A percentile compares a stretch with the other conserved stretches of the same genome.
Conservation (phyloP, 306 rosid genomes). For the Trichosanthes cucumerina region DNA sequence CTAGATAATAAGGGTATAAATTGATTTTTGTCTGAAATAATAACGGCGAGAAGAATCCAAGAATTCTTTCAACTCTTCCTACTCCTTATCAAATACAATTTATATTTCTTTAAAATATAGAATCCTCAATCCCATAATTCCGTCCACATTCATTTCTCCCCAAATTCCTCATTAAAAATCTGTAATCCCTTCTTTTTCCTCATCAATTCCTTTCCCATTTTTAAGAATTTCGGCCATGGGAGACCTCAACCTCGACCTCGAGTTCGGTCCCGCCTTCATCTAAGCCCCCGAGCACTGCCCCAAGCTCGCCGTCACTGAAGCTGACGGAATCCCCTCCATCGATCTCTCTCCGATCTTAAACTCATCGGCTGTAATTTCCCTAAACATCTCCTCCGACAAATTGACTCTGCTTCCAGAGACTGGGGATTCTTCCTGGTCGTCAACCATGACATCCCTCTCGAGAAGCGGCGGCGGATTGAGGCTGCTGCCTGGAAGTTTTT, state of each 20-base stretch:
- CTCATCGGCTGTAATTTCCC: neutral
- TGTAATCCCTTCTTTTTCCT: neutral
- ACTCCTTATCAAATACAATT: too few relatives aligned
- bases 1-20: too few relatives aligned
- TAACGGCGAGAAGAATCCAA: too few relatives aligned
- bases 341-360: constrained; percentile 17
- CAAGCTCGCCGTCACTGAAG: constrained; percentile 21
- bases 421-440: constrained; percentile 77
- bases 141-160: too few relatives aligned
- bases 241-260: constrained; percentile 22
- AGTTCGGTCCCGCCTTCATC: constrained; percentile 31
- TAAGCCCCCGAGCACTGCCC: constrained; percentile 62
- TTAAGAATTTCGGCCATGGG: constrained; percentile 19
- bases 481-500: constrained; percentile 35
- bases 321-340: constrained; percentile 38
- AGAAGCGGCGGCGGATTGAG: constrained; percentile 19
- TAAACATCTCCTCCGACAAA: constrained; percentile 24
- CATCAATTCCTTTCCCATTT: neutral
- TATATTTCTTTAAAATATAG: too few relatives aligned
- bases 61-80: too few relatives aligned
- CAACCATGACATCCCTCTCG: constrained; percentile 45
- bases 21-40: too few relatives aligned
- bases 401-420: constrained; percentile 35
- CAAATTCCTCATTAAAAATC: too few relatives aligned
- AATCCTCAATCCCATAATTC: too few relatives aligned